A percentile compares a stretch with the other conserved stretches of the same genome.
These are phyloP conservation scores for Maudiozyma saulgeensis DNA, from an alignment of 805 yeast genomes.

Conservation along the genomic window DNA sequence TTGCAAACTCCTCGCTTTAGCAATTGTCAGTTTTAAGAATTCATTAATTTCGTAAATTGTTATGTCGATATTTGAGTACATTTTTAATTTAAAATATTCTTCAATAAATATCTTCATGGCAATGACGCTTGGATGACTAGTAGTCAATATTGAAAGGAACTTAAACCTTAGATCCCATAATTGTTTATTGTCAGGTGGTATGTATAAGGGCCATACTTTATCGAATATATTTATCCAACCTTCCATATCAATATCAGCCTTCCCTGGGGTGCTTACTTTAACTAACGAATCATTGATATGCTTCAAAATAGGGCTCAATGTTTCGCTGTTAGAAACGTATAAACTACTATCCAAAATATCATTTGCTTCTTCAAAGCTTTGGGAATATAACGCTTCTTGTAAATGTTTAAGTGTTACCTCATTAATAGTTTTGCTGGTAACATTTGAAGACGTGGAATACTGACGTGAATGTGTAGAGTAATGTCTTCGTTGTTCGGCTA, in stretches of 20 bases:
- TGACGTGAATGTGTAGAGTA: slow-evolving; percentile 15
- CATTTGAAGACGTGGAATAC: neutral
- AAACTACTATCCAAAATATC: neutral
- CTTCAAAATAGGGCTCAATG: no score
- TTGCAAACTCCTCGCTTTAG: neutral
- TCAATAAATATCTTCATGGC: slow-evolving; percentile 6
- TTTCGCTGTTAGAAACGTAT: no score
- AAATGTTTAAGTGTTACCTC: neutral
- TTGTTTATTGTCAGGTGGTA: slow-evolving; percentile 7
- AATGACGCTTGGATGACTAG: slow-evolving; percentile 7
- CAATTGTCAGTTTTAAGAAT: slow-evolving; percentile 8
- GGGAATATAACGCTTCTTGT: neutral
- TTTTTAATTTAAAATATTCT: slow-evolving; percentile 17
- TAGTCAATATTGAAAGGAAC: slow-evolving; percentile 13
- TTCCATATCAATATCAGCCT: neutral
- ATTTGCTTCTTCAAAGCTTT: slow-evolving; percentile 10
- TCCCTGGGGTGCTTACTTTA: neutral
- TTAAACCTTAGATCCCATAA: slow-evolving; percentile 17
- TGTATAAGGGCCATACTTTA: slow-evolving; percentile 16
- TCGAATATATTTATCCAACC: slow-evolving; percentile 15
- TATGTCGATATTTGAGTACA: slow-evolving; percentile 10
- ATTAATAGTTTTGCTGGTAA: neutral
- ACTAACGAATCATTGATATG: no score
- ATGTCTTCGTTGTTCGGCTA: slow-evolving; percentile 21
- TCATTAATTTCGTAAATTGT: slow-evolving; percentile 13